phyloP scores from a whole-genome alignment of 768 basidiomycete species.

The Lentinula sp. region DNA sequence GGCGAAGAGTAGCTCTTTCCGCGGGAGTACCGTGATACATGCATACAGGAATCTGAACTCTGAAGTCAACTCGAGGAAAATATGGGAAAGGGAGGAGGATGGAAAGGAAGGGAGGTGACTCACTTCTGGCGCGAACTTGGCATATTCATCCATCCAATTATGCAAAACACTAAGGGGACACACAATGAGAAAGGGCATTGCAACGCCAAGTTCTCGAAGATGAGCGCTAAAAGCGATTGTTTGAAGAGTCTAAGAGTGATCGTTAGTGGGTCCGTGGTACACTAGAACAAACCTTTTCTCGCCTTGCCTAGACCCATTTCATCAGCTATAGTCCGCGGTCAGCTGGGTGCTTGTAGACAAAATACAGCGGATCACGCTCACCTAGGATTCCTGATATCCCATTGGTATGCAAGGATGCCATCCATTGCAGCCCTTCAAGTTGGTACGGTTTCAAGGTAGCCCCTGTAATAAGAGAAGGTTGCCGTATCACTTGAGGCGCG shows the following conservation, averaged over 20 bases:
- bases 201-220: conserved; percentile 66
- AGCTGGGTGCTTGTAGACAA: conserved; percentile 10
- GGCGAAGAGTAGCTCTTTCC: conserved; percentile 75
- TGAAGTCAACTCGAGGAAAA: not conserved
- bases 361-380: conserved; percentile 23
- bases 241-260: conserved; percentile 71
- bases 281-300: conserved; percentile 4
- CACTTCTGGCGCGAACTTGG: conserved; percentile 76
- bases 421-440: conserved; percentile 92
- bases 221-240: conserved; percentile 92
- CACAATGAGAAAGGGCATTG: conserved; percentile 79
- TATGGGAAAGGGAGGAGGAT: conserved; percentile 1
- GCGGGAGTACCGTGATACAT: conserved; percentile 86
- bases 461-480: conserved; percentile 79
- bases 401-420: conserved; percentile 83
- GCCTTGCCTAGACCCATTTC: conserved; percentile 95
- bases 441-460: conserved; percentile 87
- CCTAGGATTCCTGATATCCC: conserved; percentile 78
- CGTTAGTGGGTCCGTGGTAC: conserved; percentile 7
- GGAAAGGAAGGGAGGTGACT: conserved; percentile 16
- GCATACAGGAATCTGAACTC: conserved; percentile 70
- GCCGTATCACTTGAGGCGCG: conserved; percentile 43
- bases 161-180: conserved; percentile 91
- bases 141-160: conserved; percentile 86
- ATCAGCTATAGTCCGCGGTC: conserved; percentile 50